Evolutionary conservation across 441 rosid species (phyloP).

Genomic region (Erodium texanum): DNA sequence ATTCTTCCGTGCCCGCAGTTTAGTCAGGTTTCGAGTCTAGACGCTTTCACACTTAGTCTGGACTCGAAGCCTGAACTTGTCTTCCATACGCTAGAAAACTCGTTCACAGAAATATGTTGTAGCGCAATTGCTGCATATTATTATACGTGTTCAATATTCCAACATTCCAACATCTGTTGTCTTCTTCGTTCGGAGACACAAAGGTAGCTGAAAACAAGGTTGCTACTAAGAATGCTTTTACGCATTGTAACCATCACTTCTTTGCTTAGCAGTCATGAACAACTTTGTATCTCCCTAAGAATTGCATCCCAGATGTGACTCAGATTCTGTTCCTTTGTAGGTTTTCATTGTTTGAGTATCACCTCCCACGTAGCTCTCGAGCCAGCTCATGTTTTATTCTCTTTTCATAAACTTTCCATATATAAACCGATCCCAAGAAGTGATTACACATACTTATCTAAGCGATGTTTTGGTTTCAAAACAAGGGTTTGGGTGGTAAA

Average conservation of each 20-base stretch:
- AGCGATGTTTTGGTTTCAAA: constrained; percentile 1
- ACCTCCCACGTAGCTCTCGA: no score
- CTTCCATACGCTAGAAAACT: no score
- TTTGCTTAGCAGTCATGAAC: neutral
- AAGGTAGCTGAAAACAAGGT: neutral
- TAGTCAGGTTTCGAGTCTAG: no score
- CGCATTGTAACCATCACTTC: neutral
- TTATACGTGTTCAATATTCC: neutral
- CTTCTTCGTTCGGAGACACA: neutral
- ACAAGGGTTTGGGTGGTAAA: constrained; percentile 10
- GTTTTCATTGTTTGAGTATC: no score
- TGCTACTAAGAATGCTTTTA: neutral
- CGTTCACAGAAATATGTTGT: no score
- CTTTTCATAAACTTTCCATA: neutral
- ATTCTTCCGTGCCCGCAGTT: no score
- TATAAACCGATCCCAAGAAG: constrained; percentile 5
- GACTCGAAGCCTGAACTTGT: no score
- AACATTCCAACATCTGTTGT: neutral
- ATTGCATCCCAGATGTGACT: neutral
- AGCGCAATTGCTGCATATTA: no score
- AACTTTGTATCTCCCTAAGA: neutral
- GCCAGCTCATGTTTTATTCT: no score
- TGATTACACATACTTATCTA: neutral
- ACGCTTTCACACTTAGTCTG: no score
- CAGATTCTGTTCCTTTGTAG: no score